phyloP scores from a whole-genome alignment of 1,139 yeast genomes.

The Kodamaea sp. region DNA sequence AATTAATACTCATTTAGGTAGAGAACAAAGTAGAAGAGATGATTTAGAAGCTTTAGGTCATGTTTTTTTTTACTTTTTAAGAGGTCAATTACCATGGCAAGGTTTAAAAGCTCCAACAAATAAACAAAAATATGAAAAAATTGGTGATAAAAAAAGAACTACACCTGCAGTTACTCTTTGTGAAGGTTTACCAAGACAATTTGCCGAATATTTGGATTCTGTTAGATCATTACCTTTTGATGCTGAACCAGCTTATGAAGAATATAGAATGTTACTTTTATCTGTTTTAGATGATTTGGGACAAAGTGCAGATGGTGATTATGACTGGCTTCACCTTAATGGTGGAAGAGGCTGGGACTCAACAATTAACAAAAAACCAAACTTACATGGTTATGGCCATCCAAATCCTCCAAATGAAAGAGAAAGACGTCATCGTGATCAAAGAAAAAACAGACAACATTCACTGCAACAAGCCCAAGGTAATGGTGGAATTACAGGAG shows the following conservation, averaged over 20 bases:
- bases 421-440: constrained; percentile 39
- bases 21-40: constrained; percentile 94
- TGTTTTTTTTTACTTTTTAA: constrained; percentile 86
- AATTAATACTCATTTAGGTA: constrained; percentile 92
- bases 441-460: constrained; percentile 41
- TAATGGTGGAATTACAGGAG: constrained; percentile 10
- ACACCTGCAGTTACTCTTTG: constrained; percentile 77
- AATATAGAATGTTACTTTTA: constrained; percentile 70
- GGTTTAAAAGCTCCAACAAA: constrained; percentile 98
- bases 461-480: constrained; percentile 27
- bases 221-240: constrained; percentile 85
- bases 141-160: constrained; percentile 90
- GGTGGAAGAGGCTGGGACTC: constrained; percentile 93
- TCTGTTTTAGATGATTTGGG: constrained; percentile 70
- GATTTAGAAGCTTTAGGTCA: constrained; percentile 95
- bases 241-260: constrained; percentile 92
- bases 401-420: constrained; percentile 44
- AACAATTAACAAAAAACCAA: constrained; percentile 76
- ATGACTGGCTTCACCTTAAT: constrained; percentile 93
- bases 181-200: constrained; percentile 79
- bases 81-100: constrained; percentile 98
- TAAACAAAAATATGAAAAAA: constrained; percentile 93
- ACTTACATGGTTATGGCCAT: constrained; percentile 86
- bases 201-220: constrained; percentile 79
- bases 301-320: constrained; percentile 76